Base-by-base conservation (phyloP, 352 stramenopile species). In the Phytophthora citrophthora region DNA sequence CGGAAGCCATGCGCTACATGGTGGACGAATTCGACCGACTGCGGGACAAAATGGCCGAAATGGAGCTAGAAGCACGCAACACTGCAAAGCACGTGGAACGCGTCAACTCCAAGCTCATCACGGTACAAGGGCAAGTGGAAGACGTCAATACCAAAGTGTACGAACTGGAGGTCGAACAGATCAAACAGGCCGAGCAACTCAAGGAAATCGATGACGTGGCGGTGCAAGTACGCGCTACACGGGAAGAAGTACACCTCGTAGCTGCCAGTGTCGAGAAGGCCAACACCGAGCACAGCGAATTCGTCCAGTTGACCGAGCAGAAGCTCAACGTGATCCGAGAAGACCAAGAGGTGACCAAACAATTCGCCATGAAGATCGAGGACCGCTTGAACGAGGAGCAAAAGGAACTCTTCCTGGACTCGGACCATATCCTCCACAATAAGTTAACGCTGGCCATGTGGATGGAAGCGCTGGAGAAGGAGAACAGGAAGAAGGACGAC, bases 331-430 rank as follows among this genome's bases (percentile, higher is more conserved):
- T 70, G 12, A 72, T 95, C 15, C 81, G 75, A 5, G 70, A 90
- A 26, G 79, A 92, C 8, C 80, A 93, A 27, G 83, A 90, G 43
- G 63, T 90, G 41, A 93, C 84, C 32, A 92, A 93, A 49, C 78
- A 92, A 56, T 91, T 93, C 38, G 79, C 83, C n/a, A 79, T 93
- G 67, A 79, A 91, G 68, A 79, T 95, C n/a, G 83, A 95, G 40
- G 81, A 92, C 36, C 86, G 86, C 54, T 85, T 93, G 44, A 90
- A 95, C 44, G 77, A 87, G 18, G 86, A 93, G 49, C 83, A 93
- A 55, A 90, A 93, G 58, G 86, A 93, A 47, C 47, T 93, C 8
- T 91, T 93, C 58, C 49, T 95, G 15, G 81, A 88, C 53, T 88
- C 86, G 59, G 83, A 95, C 57, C 81, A 91, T 41, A 91, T 95